Evolutionary conservation across 169 alveolate genomes (phyloP).

Genomic region (Plasmodium gonderi): DNA sequence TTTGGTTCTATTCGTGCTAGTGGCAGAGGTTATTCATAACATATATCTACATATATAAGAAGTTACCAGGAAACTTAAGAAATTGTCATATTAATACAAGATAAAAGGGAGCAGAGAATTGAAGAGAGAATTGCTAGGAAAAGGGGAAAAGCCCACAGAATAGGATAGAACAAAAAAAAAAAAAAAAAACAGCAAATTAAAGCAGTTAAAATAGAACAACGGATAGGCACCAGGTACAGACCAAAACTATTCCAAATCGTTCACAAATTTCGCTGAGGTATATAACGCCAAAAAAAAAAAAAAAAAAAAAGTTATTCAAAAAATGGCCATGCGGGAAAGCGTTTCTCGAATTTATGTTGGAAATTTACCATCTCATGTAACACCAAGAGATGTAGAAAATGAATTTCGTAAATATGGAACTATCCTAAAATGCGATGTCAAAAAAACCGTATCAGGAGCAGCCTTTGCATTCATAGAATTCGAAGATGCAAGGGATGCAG

Average conservation of each 20-base stretch:
- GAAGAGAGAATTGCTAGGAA: no score
- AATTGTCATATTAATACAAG: no score
- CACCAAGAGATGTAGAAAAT: conserved; percentile 86
- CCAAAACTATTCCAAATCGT: no score
- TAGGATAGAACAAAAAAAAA: no score
- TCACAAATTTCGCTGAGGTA: background rate
- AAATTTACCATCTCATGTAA: conserved; percentile 84
- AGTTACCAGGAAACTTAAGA: no score
- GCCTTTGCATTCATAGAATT: conserved; percentile 88
- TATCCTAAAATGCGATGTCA: conserved; percentile 82
- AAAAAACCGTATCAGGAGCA: conserved; percentile 84
- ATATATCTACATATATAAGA: background rate
- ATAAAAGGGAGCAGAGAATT: no score
- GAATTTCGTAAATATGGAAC: conserved; percentile 88
- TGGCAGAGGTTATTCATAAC: background rate
- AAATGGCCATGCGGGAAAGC: conserved; percentile 76
- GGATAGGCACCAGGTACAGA: no score
- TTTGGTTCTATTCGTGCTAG: background rate
- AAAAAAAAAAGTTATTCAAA: no score
- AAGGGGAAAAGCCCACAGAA: no score
- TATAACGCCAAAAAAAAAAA: background rate
- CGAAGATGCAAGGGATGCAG: conserved; percentile 90
- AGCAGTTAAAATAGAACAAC: no score
- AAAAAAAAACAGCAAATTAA: no score
- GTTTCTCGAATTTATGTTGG: conserved; percentile 87